Evolutionary conservation across 2,329 filamentous ascomycete species (phyloP), one percentile per base, ranked within the genome.

Genomic region (Teratosphaeriaceae sp.): DNA sequence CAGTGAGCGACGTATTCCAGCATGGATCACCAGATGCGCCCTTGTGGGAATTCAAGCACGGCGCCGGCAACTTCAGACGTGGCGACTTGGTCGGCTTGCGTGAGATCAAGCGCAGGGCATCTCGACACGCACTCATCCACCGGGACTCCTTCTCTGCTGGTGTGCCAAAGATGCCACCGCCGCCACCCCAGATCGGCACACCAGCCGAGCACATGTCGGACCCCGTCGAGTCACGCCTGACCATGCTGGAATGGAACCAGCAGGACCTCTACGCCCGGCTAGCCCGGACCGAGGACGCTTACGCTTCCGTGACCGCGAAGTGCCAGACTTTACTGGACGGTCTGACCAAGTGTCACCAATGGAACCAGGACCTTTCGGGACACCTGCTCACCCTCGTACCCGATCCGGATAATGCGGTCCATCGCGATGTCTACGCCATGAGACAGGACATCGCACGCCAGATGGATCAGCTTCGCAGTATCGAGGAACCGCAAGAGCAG

Each of bases 31-130:
- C 90, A 11, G 92, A 97, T 59, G 88, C 88, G 16, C 88, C 90
- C 1, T 72, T 98, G 22, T 98, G 92, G 92, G 92, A 98, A 63
- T 98, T 98, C 66, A 97, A 96, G 66, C 92, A 98, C 61, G 92
- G 92, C 41, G 94, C 90, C 58, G 90, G 90, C 41, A 97, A 85
- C 63, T 98, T 98, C 71, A 97, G 94, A 67, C 82, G 89, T 51
- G 92, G 92, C 27, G 90, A 98, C 63, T 72, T 98, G 19, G 82
- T 90, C 39, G 88, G 90, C 6, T 69, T 98, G 48, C 79, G 92
- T 33, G 92, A 98, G 61, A 98, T 98, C 66, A 96, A 96, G 67
- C 84, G 92, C 48, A 80, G 92, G 47, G 90, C 92, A 15, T 97
- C 90, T 26, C 78, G 92, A 48, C 92, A 97, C 68, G 84, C 90